Evolutionary conservation across 257 asterid genomes (phyloP).

Genomic region (Penstemon newberryi): DNA sequence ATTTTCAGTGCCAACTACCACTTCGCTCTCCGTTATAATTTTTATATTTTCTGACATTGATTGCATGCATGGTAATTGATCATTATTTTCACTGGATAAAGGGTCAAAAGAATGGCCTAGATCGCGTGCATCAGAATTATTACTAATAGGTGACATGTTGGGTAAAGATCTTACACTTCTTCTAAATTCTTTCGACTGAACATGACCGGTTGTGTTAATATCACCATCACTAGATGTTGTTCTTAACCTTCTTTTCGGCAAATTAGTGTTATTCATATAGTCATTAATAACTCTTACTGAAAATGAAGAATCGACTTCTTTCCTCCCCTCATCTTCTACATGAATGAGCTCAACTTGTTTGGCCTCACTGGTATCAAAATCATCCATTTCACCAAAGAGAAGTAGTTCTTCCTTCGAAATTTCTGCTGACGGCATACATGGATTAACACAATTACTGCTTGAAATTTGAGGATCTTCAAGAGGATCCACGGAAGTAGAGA

Average conservation of each 20-base stretch:
- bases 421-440: conserved; percentile 34
- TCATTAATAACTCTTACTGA: conserved; percentile 34
- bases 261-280: conserved; percentile 29
- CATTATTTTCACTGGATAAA: conserved; percentile 19
- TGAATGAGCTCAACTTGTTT: conserved; percentile 21
- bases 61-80: conserved; percentile 30
- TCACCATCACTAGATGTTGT: conserved; percentile 46
- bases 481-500: conserved; percentile 29
- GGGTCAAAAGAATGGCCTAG: conserved; percentile 17
- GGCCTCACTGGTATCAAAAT: conserved; percentile 22
- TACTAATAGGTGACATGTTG: conserved; percentile 36
- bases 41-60: conserved; percentile 30
- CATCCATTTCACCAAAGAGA: conserved; percentile 63
- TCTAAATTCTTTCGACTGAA: conserved; percentile 34
- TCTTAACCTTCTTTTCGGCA: conserved; percentile 38
- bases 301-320: conserved; percentile 27
- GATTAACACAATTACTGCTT: conserved; percentile 16
- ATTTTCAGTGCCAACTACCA: conserved; percentile 28
- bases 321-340: conserved; percentile 33
- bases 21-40: conserved; percentile 33
- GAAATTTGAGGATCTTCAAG: conserved; percentile 32
- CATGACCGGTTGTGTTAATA: conserved; percentile 37
- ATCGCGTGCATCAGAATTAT: conserved; percentile 32
- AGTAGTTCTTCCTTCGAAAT: conserved; percentile 56
- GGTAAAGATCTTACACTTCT: conserved; percentile 73